A percentile compares a stretch with the other conserved stretches of the same genome.
These are phyloP conservation scores for Pestalotiopsis sp. DNA, from an alignment of 2,329 filamentous ascomycete species.

Conservation along the genomic window DNA sequence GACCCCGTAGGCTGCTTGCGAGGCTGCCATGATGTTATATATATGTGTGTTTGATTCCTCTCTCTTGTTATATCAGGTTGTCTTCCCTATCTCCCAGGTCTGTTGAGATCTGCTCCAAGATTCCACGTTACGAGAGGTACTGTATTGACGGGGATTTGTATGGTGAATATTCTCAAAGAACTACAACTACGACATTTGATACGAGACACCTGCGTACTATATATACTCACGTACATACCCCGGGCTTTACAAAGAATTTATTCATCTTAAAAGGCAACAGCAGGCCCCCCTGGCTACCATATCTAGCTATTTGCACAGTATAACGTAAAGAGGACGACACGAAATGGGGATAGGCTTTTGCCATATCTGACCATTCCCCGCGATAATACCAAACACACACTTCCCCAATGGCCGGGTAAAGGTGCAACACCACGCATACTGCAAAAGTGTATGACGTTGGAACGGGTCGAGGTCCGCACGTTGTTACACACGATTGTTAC, in stretches of 20 bases:
- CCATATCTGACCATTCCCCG: background rate
- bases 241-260: too few relatives aligned
- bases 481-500: slow-evolving; percentile 8
- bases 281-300: background rate
- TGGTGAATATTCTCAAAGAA: too few relatives aligned
- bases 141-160: too few relatives aligned
- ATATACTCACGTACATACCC: background rate
- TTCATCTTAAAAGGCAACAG: background rate
- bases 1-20: slow-evolving; percentile 67
- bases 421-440: background rate
- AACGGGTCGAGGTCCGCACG: background rate
- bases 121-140: too few relatives aligned
- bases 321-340: background rate
- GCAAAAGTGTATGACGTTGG: slow-evolving; percentile 9
- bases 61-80: background rate
- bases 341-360: too few relatives aligned
- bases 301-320: background rate
- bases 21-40: slow-evolving; percentile 51
- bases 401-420: background rate
- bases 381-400: background rate
- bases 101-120: too few relatives aligned
- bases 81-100: too few relatives aligned
- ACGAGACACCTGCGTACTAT: background rate
- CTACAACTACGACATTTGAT: too few relatives aligned
- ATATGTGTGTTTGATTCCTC: background rate